Conservation (phyloP, 2,329 filamentous ascomycete species). For the Fusarium coffeatum region DNA sequence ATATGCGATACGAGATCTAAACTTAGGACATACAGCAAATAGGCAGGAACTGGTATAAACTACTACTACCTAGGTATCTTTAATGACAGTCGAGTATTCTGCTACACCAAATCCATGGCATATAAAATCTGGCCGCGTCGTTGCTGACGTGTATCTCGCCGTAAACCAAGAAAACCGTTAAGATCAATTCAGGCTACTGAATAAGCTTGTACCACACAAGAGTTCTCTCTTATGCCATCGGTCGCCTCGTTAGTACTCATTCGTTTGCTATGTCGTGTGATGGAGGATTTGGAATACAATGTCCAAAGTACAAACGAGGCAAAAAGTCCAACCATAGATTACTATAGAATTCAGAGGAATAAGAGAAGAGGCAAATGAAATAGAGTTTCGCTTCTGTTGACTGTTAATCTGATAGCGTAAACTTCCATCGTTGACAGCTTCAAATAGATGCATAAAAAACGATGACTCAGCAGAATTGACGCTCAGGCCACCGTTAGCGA, state of each 20-base stretch:
- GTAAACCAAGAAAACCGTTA: background rate
- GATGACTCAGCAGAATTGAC: constrained; percentile 19
- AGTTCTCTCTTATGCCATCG: background rate
- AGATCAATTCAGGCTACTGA: background rate
- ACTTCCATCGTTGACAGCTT: background rate
- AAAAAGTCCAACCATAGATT: background rate
- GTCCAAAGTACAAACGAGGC: background rate
- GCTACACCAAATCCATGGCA: background rate
- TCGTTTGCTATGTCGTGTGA: background rate
- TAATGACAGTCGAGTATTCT: background rate
- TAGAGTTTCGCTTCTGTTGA: background rate
- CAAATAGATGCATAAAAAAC: background rate
- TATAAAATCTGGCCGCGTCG: background rate
- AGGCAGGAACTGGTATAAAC: background rate
- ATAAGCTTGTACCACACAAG: background rate
- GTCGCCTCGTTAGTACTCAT: background rate
- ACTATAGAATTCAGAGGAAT: background rate
- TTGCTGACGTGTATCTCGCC: background rate
- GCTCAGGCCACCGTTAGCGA: background rate
- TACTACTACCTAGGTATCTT: background rate
- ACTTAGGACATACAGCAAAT: background rate
- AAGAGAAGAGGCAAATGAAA: background rate
- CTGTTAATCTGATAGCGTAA: background rate
- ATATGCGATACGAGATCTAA: background rate
- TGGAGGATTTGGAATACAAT: background rate